Evolutionary conservation across 495 filamentous ascomycete species (phyloP).

Genomic region (Lentithecium fluviatile): DNA sequence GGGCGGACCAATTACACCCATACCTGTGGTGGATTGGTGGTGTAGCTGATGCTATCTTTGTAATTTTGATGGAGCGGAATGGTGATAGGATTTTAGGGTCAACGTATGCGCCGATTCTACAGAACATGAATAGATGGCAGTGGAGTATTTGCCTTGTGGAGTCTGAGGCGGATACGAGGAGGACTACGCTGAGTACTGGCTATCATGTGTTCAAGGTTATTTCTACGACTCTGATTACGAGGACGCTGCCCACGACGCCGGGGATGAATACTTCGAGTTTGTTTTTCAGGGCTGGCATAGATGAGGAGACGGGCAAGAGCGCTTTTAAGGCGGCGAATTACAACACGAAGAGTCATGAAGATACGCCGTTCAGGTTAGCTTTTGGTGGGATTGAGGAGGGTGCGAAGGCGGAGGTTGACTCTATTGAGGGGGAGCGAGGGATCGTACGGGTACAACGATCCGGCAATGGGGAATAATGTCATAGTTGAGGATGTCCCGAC

Average conservation of each 20-base stretch:
- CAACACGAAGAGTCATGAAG: conserved; percentile 20
- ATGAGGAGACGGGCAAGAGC: conserved; percentile 5
- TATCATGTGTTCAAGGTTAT: conserved; percentile 46
- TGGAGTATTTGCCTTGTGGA: conserved; percentile 51
- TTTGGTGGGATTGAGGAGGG: conserved; percentile 23
- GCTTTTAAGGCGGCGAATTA: conserved; percentile 27
- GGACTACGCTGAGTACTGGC: conserved; percentile 48
- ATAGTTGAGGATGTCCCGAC: conserved; percentile 8
- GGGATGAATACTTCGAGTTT: conserved; percentile 12
- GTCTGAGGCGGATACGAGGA: conserved; percentile 47
- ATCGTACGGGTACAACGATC: conserved; percentile 21
- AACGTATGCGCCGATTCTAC: conserved; percentile 49
- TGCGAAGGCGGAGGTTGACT: conserved; percentile 19
- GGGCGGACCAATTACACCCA: conserved; percentile 19
- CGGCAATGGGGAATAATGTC: conserved; percentile 16
- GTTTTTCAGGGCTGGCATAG: conserved; percentile 17
- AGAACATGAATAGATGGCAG: conserved; percentile 51
- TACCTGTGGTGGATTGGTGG: conserved; percentile 36
- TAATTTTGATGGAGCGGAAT: conserved; percentile 39
- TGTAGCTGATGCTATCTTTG: conserved; percentile 39
- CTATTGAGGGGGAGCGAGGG: conserved; percentile 14
- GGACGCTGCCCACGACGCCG: conserved; percentile 45
- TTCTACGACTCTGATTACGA: conserved; percentile 43
- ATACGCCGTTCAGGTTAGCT: conserved; percentile 16
- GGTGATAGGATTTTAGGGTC: conserved; percentile 36